Percentiles rank a stretch among this genome's conserved stretches.
Conservation (phyloP, 1,284 basidiomycete genomes). For the Hypsizygus ulmarius region DNA sequence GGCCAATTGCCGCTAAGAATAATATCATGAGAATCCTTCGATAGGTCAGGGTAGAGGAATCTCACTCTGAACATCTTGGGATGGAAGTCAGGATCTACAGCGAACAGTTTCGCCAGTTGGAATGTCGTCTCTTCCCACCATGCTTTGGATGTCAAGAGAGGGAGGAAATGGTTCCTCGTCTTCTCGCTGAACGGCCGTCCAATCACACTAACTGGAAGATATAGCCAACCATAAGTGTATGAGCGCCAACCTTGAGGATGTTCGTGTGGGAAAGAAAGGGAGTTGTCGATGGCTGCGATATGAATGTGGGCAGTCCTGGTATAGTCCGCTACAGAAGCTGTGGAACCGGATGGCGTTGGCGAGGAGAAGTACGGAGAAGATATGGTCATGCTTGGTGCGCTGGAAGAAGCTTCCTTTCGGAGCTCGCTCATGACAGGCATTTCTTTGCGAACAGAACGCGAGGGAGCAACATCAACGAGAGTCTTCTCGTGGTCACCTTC, state of each 20-base stretch:
- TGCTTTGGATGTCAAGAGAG: conserved; percentile 73
- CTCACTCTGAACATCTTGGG: conserved; percentile 79
- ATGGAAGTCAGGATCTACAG: conserved; percentile 81
- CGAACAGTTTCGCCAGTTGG: conserved; percentile 74
- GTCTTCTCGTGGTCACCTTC: conserved; percentile 72
- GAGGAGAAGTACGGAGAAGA: conserved; percentile 35
- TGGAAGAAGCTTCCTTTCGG: conserved; percentile 44
- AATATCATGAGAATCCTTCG: neutral
- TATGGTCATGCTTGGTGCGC: conserved; percentile 36
- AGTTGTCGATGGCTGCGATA: conserved; percentile 92
- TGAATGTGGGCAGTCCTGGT: conserved; percentile 63
- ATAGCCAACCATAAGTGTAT: conserved; percentile 92
- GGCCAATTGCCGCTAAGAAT: conserved; percentile 71
- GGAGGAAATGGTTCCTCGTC: conserved; percentile 81
- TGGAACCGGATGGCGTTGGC: conserved; percentile 31
- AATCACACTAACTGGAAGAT: conserved; percentile 83
- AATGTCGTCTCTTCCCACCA: conserved; percentile 92
- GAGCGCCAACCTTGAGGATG: conserved; percentile 89
- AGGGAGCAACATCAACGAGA: conserved; percentile 74
- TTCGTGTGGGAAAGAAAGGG: conserved; percentile 86
- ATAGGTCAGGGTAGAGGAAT: conserved; percentile 7
- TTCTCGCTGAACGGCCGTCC: conserved; percentile 81
- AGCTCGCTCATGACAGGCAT: conserved; percentile 74
- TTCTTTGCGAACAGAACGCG: conserved; percentile 56
- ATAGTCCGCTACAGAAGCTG: conserved; percentile 38